Evolutionary conservation across 352 stramenopile species (phyloP), one percentile per base, ranked within the genome.

Genomic region (Halophytophthora batemanensis): DNA sequence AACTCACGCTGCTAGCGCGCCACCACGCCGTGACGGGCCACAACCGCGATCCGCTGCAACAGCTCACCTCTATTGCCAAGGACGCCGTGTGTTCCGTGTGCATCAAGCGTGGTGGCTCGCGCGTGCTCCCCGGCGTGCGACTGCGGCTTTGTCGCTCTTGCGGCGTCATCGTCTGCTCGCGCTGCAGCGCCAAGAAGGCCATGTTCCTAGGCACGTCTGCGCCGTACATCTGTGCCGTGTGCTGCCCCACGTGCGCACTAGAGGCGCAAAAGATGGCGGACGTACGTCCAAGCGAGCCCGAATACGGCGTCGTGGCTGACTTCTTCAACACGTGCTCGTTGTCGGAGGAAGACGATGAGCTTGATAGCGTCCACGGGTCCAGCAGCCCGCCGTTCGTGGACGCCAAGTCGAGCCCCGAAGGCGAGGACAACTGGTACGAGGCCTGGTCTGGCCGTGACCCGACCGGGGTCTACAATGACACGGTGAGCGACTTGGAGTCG

Each of bases 101-200:
- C 45, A 69, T 74, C 37, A 59, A 54, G 35, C 47, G 47, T 28
- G 25, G 34, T 18, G 61, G 59, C 22, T 45, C 56, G 31, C 12
- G 41, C 6, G 37, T 70, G 25, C 45, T 70, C 21, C 36, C 53
- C n/a, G 46, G 36, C 8, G 28, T 46, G n/a, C 52, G 62, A 19
- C 39, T 45, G 17, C 35, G 53, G 6, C 53, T 51, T 23, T 87
- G 77, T 15, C 45, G 58, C 7, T 52, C 82, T 11, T 87, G 77
- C 56, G 61, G 64, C 12, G 40, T 62, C 6, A 33, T 54, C 6
- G 60, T 86, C 15, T 86, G 74, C 41, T 57, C 60, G 1, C 66
- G 58, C 31, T 87, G 77, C 57, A 67, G 61, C 28, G 52, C 71
- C 19, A 87, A 86, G 43, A 72, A 77, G 36, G 44, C 45, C 12